Evolutionary conservation across 805 yeast genomes (phyloP), one percentile per base, ranked within the genome.

Genomic region (Cyberlindnera meyerae): DNA sequence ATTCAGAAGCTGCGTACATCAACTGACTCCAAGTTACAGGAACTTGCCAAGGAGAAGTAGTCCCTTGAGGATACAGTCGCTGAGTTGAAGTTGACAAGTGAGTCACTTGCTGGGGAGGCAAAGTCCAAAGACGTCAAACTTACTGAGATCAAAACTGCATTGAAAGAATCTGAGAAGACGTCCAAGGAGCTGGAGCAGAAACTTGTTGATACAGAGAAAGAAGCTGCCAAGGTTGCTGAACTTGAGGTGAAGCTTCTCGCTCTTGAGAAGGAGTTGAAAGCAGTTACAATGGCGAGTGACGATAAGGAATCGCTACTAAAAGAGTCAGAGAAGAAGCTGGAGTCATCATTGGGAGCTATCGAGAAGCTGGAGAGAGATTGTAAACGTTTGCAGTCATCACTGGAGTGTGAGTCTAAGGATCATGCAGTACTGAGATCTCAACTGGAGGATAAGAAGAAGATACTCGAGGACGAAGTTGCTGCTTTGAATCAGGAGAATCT

Each of bases 1-100:
- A 22, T 54, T 12, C 39, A 43, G 17, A 29, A 20, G n/a, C 26
- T 24, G 13, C 54, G 42, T n/a, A 37, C 42, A 11, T 29, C 42
- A 7, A 27, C 33, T 5, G 27, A 25, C 13, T 18, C 24, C 12
- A 39, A 43, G 29, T 27, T 42, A 8, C 34, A 33, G 6, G 33
- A 16, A 1, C 30, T 42, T 24, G 48, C 41, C 12, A 38, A 40
- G 14, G 46, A 42, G 14, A 48, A 44, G 20, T 15, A 28, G 2
- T 27, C 27, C 4, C 36, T 48, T 1, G 45, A 39, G 15, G 55
- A 52, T 1, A 27, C 38, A 2, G 27, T 44, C 14, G 27, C 38
- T 8, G 49, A 44, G 1, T 29, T 55, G 28, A 45, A 44, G 13
- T 26, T 40, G 5, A 11, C 36, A 4, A 39, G 27, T 8, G 38